Evolutionary conservation across 371 early-diverging fungal species (phyloP).

Genomic region (Mycotypha africana): DNA sequence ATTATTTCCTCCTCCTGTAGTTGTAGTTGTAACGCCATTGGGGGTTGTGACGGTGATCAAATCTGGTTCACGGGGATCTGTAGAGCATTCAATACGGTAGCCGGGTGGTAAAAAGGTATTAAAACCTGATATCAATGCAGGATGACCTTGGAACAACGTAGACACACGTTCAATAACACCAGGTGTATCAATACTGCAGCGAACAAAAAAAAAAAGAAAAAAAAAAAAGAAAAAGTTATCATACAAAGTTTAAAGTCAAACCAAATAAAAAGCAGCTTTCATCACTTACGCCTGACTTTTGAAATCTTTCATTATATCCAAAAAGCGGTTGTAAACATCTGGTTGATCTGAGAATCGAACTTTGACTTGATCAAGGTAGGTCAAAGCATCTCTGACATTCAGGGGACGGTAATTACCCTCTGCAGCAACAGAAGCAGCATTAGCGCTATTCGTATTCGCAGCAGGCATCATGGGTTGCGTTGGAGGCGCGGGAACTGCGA

Average conservation of each 20-base stretch:
- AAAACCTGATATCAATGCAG: slow-evolving; percentile 93
- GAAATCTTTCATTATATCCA: slow-evolving; percentile 99
- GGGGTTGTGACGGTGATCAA: slow-evolving; percentile 88
- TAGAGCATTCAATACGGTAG: slow-evolving; percentile 86
- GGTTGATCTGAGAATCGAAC: slow-evolving; percentile 89
- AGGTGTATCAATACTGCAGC: slow-evolving; percentile 90
- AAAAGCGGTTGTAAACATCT: slow-evolving; percentile 95
- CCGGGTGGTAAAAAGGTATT: slow-evolving; percentile 99
- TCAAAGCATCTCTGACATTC: slow-evolving; percentile 88
- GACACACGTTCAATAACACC: slow-evolving; percentile 98
- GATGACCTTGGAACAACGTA: slow-evolving; percentile 90
- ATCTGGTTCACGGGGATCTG: slow-evolving; percentile 67
- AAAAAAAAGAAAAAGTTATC: background rate
- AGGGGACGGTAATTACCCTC: slow-evolving; percentile 38
- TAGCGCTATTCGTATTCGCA: too few species aligned
- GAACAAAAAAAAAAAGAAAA: background rate
- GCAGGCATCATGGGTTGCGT: background rate
- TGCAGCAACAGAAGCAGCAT: too few species aligned
- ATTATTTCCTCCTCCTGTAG: slow-evolving; percentile 1
- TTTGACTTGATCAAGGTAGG: slow-evolving; percentile 97
- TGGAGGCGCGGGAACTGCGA: background rate
- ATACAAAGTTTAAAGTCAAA: too few species aligned
- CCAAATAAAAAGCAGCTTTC: too few species aligned
- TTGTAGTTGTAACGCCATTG: slow-evolving; percentile 36
- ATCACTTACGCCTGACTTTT: slow-evolving; percentile 93